phyloP scores from a whole-genome alignment of 164 flowering plant genomes.

The Liquidambar formosana region DNA sequence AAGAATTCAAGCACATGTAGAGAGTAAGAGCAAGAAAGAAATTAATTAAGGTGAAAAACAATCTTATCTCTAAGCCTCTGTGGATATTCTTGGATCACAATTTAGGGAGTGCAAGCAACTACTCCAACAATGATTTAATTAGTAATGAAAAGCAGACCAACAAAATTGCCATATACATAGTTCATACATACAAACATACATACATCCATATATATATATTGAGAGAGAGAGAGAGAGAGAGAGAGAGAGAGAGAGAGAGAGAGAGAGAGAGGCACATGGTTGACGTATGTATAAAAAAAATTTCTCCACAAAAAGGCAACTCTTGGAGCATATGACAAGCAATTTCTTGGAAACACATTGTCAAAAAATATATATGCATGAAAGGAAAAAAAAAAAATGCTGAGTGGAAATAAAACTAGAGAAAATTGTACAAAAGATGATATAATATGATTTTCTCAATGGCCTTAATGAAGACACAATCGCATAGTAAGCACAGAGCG shows the following conservation, averaged over 20 bases:
- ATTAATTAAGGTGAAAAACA: neutral
- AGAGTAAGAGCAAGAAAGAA: too few relatives aligned
- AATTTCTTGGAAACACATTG: neutral
- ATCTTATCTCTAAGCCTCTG: constrained; percentile 10
- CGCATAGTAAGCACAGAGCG: constrained; percentile 22
- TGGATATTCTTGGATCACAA: constrained; percentile 25
- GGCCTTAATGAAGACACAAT: too few relatives aligned
- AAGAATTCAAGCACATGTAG: neutral
- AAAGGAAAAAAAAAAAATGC: neutral
- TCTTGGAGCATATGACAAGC: constrained; percentile 2
- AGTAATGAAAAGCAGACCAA: neutral
- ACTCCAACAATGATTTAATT: constrained; percentile 1
- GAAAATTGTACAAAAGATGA: neutral
- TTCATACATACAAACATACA: too few relatives aligned
- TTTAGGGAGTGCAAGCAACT: neutral
- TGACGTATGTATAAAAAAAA: neutral
- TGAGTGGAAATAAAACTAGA: neutral
- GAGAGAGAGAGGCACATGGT: neutral
- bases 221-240: neutral
- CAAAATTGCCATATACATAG: too few relatives aligned
- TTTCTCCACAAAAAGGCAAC: neutral
- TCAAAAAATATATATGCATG: neutral
- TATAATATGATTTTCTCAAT: too few relatives aligned
- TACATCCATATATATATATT: too few relatives aligned
- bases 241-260: neutral